Percentiles rank a stretch among this genome's conserved stretches.
These are phyloP conservation scores for Taiozyma sp. DNA, from an alignment of 1,139 yeast species.

Conservation along the genomic window DNA sequence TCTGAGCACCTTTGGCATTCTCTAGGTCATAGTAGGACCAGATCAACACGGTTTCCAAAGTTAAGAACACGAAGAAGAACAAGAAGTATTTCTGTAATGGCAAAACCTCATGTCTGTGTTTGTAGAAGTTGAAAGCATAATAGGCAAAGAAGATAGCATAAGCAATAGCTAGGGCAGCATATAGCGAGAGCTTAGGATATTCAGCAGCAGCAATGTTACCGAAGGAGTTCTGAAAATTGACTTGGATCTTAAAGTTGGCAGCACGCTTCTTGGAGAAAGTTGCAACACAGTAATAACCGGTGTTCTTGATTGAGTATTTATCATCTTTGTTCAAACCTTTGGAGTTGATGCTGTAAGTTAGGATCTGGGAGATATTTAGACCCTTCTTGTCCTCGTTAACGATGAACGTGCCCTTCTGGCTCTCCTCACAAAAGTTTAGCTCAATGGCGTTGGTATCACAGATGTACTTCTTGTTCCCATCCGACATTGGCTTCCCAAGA, in stretches of 20 bases:
- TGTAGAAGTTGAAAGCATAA: constrained; percentile 82
- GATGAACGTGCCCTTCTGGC: constrained; percentile 57
- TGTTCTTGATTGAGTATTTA: constrained; percentile 57
- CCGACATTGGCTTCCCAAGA: constrained; percentile 45
- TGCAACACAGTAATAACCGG: constrained; percentile 92
- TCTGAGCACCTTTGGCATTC: constrained; percentile 50
- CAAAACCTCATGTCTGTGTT: constrained; percentile 79
- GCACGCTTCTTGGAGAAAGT: constrained; percentile 43
- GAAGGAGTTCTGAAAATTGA: constrained; percentile 83
- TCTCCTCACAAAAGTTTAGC: constrained; percentile 48
- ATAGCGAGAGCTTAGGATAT: constrained; percentile 85
- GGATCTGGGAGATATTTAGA: constrained; percentile 46
- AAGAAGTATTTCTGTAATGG: constrained; percentile 89
- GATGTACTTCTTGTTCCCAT: constrained; percentile 45
- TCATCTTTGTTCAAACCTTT: constrained; percentile 57
- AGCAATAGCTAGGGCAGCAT: constrained; percentile 78
- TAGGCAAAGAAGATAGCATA: constrained; percentile 77
- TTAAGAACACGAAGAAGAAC: constrained; percentile 77
- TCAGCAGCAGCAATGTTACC: constrained; percentile 89
- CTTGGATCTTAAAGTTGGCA: constrained; percentile 52
- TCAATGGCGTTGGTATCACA: constrained; percentile 72
- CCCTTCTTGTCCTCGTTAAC: constrained; percentile 34
- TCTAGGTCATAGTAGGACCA: constrained; percentile 90
- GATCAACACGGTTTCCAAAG: constrained; percentile 77
- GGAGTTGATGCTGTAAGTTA: constrained; percentile 48